Base-by-base conservation (phyloP, 176 grass and related monocot species). In the Zea mays region DNA sequence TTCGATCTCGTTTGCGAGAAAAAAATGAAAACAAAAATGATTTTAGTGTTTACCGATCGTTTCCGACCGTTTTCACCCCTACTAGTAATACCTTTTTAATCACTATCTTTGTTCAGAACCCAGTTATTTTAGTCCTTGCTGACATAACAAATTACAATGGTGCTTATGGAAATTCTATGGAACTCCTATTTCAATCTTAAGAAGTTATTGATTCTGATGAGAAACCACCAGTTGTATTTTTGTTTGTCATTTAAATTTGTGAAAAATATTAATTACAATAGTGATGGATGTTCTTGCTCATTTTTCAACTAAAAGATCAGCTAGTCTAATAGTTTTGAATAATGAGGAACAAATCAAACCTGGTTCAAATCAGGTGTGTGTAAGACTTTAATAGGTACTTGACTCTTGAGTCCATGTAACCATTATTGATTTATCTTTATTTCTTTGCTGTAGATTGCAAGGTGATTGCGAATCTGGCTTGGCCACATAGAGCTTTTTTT, bases 381-480 rank as follows among this genome's bases (percentile, higher is more conserved):
- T 20, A 80, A 75, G n/a, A 52, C 65, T 27, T 27, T 34, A 34
- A 14, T 65, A 69, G 48, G 71, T 5, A 42, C 1, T 51, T 64
- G 16, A 49, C 10, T 13, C 2, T 42, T 37, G 7, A 43, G 19
- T 76, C 8, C 11, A 39, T 77, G 34, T 60, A 61, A 73, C 17
- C n/a, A 55, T 19, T 39, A 66, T 73, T 78, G 16, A 57, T 72
- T 73, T 6, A 45, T 55, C 36, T 79, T 44, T 61, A 42, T 83
- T 60, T 83, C 38, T 55, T 68, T 79, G 19, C 47, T 74, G 69
- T 44, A 83, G 69, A 49, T 78, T 55, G 48, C 76, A 37, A 44
- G n/a, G 52, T 21, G 34, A 61, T 74, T 35, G 41, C 62, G 76
- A 71, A 66, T 79, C 65, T 68, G 69, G 51, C 17, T 43, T 46